Conservation (phyloP, 306 rosid species). For the Citrullus colocynthis region DNA sequence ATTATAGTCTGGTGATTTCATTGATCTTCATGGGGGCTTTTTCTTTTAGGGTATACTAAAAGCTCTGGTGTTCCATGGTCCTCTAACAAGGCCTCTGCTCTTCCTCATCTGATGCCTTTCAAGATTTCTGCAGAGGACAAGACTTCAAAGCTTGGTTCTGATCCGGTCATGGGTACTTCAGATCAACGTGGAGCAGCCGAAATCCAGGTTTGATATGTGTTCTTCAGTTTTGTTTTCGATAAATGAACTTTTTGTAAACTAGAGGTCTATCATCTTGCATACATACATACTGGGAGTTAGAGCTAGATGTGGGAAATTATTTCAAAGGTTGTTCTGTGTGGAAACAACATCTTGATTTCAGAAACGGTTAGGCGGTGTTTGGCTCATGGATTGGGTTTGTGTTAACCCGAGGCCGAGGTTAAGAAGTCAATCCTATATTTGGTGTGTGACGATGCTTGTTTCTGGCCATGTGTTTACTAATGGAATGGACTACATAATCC, state of each 20-base stretch:
- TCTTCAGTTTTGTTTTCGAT: not conserved
- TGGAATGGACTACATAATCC: not conserved
- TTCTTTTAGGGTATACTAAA: constrained; percentile 24
- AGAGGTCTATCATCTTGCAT: not conserved
- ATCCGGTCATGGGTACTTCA: constrained; percentile 20
- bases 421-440: not conserved
- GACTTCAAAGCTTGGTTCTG: constrained; percentile 24
- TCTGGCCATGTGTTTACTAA: not conserved
- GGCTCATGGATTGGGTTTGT: not conserved
- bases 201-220: constrained; percentile 36
- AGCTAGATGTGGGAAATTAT: not conserved
- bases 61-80: constrained; percentile 45
- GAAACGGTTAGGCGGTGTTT: not conserved
- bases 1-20: not conserved
- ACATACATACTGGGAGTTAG: not conserved
- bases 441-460: not conserved
- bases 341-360: not conserved
- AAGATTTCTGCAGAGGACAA: constrained; percentile 46
- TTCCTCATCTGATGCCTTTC: constrained; percentile 57
- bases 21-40: constrained; percentile 9
- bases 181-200: constrained; percentile 32
- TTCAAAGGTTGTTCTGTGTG: not conserved
- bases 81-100: constrained; percentile 41
- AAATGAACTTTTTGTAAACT: not conserved
- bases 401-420: not conserved